Base-by-base conservation (phyloP, 2,329 filamentous ascomycete species). In the Aspergillus oerlinghausenensis region DNA sequence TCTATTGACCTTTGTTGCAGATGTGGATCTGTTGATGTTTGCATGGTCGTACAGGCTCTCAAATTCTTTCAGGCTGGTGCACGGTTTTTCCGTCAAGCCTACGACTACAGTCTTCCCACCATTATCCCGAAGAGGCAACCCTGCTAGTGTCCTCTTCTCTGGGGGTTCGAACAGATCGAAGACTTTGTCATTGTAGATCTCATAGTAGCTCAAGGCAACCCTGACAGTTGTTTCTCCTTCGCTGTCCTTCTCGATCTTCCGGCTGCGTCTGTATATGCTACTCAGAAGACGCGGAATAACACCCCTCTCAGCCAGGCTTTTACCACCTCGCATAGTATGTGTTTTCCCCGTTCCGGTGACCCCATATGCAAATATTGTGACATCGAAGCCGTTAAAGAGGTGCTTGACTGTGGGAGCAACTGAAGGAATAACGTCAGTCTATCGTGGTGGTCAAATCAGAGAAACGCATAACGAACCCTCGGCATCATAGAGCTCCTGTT, bases 181-280 rank as follows among this genome's bases (percentile, higher is more conserved):
- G 21, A 96, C 92, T 71, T 93, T 93, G 78, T 97, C 92, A 73
- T 95, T 96, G 76, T 97, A 97, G 63, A 97, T 96, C 73, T 97
- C 92, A 76, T 96, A 96, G 76, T 97, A 97, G 28, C 90, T 92
- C 67, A 97, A 82, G 11, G 85, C 81, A 17, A 96, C 90, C 8
- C 84, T 79, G 23, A 95, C 89, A 1, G 78, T 81, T 0, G 87
- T 92, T 52, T 85, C 79, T 10, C 87, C 89, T 4, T 81, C 79
- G 2, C 86, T 83, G 67, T 96, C 92, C 74, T 93, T 94, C 62
- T 85, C 83, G 19, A 94, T 87, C 79, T 95, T 96, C 74, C 91
- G 89, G 61, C 88, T 88, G 58, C 90, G 82, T 50, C 93, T 84
- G 72, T 93, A 97, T 56, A 97, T 89, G 64, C 84, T 85, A 74